Base-by-base conservation (phyloP, 1,284 basidiomycete genomes). In the Cerrena zonata region DNA sequence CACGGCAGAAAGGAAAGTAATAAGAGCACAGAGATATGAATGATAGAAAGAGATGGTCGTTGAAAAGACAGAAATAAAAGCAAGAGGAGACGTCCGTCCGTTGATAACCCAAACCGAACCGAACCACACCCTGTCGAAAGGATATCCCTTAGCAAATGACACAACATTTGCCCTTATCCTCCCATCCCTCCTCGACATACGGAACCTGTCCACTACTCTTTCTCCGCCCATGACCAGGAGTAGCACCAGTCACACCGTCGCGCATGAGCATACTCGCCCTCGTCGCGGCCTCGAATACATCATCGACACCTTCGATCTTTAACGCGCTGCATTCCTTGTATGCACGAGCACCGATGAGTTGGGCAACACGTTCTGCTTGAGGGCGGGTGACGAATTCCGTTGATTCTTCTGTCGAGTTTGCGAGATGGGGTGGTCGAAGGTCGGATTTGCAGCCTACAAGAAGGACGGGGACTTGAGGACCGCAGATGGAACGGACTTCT, bases 241-340 rank as follows among this genome's bases (percentile, higher is more conserved):
- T 64, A 38, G 70, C 54, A 3, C 55, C 55, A 24, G 52, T 55
- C 19, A 82, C 84, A 3, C 86, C 86, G 55, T 93, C 91, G 37
- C 92, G 79, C 77, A 95, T 93, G 51, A 95, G 71, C 88, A 96
- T 94, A 62, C 91, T 93, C 34, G 91, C 91, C 34, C 94, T 77
- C 18, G 93, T 96, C 25, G 94, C 94, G 0, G 90, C 87, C 73
- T 97, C 94, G 58, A 96, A 97, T 36, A 96, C 90, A 58, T 93
- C 89, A 69, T 96, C 94, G 12, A 96, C 94, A 43, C 94, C 94
- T 68, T 93, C 85, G 60, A 94, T 94, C 66, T 86, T 85, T 48
- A 96, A 75, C 21, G 94, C 89, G 2, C 89, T 92, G 63, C 93
- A 96, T 68, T 96, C 94, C 69, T 91, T 91, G 75, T 95, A 97